Evolutionary conservation across 371 early-diverging fungal species (phyloP).

Genomic region (Mortierella sp.): DNA sequence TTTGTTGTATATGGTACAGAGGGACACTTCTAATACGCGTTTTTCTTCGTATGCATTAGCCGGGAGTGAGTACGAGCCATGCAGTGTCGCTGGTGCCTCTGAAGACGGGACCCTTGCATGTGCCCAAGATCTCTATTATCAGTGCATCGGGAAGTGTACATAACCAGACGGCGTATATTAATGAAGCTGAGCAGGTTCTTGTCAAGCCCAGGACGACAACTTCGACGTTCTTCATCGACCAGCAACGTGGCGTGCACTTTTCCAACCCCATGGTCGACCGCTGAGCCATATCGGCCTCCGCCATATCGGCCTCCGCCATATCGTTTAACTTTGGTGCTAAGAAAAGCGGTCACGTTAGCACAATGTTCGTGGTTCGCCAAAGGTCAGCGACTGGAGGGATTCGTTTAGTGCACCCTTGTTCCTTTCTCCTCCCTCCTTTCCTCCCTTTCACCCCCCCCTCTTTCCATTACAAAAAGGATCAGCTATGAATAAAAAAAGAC

Average conservation of each 20-base stretch:
- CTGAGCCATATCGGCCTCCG: not conserved
- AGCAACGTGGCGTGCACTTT: slow-evolving; percentile 66
- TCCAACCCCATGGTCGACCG: slow-evolving; percentile 32
- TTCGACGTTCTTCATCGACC: slow-evolving; percentile 79
- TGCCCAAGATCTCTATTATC: slow-evolving; percentile 70
- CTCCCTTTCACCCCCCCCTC: too few relatives aligned
- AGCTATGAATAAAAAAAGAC: not conserved
- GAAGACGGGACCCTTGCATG: slow-evolving; percentile 73
- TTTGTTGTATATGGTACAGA: not conserved
- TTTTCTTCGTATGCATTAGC: slow-evolving; percentile 43
- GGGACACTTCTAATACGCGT: not conserved
- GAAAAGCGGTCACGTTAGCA: not conserved
- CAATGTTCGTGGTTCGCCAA: too few relatives aligned
- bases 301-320: too few relatives aligned
- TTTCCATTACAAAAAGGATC: not conserved
- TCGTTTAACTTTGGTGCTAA: too few relatives aligned
- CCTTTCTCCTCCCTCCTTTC: not conserved
- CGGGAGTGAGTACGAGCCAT: slow-evolving; percentile 68
- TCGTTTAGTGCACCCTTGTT: not conserved
- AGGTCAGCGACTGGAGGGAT: not conserved
- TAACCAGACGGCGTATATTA: slow-evolving; percentile 71
- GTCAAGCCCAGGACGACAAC: slow-evolving; percentile 74
- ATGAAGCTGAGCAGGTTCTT: slow-evolving; percentile 75
- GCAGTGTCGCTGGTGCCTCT: slow-evolving; percentile 73
- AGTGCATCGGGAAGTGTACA: slow-evolving; percentile 64